Evolutionary conservation across 2,329 filamentous ascomycete species (phyloP), one percentile per base, ranked within the genome.

Genomic region (Xylariaceae sp.): DNA sequence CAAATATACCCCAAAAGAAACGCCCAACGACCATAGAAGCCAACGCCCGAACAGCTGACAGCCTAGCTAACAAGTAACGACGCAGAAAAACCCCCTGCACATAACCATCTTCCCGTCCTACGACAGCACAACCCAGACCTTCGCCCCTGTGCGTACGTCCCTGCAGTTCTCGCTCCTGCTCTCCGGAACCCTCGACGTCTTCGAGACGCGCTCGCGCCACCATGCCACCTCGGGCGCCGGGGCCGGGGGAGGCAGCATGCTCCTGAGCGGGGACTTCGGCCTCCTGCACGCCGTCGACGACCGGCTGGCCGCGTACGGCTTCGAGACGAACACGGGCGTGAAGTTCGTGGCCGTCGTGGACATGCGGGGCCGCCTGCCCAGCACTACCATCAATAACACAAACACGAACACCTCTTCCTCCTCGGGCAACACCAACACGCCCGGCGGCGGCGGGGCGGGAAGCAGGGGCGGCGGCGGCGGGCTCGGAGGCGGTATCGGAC

Each of bases 271-370:
- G 64, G 93, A 97, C 71, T 87, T 94, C 62, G 93, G 94, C 24
- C 83, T 97, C 10, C 81, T 99, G 44, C 93, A 97, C 75, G 92
- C 92, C 54, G 81, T 97, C 55, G 94, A 97, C 76, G 93, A 99
- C 75, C 84, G 92, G 21, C 81, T 97, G 40, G 92, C 92, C 29
- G 89, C 92, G 62, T 99, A 97, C 76, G 94, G 94, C 66, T 97
- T 91, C 85, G 84, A 97, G 73, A 97, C 94, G 51, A 97, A 96
- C 73, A 97, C 94, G 21, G 92, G 92, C 33, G 85, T 96, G 59
- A 92, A 93, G 70, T 86, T 99, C 67, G 86, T 97, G 27, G 87
- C 92, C 58, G 84, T 97, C 3, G 88, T 97, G 24, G 93, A 99
- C 74, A 91, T 96, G 83, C 85, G 92, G 62, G 92, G 92, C 1